phyloP scores from a whole-genome alignment of 78 protist genomes.

The Mastigamoeba balamuthi region DNA sequence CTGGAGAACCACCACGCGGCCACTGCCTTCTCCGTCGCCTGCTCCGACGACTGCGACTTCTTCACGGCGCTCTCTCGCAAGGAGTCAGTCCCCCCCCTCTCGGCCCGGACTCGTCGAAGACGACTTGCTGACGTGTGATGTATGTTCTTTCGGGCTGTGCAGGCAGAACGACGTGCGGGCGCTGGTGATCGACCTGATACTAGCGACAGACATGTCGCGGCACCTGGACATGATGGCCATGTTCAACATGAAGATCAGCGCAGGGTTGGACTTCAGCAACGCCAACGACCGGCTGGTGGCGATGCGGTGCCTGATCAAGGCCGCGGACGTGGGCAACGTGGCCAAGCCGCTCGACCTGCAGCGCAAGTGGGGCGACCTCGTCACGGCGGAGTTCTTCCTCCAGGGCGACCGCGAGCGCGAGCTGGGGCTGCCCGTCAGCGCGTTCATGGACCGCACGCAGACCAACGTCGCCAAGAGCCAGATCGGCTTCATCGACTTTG shows the following conservation, averaged over 20 bases:
- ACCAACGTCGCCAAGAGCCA: constrained; percentile 53
- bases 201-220: constrained; percentile 35
- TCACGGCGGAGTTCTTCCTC: constrained; percentile 25
- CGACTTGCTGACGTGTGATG: too few species aligned
- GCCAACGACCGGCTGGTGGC: constrained; percentile 8
- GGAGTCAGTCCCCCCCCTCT: too few species aligned
- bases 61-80: background rate
- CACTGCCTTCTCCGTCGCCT: constrained; percentile 3
- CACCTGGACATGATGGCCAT: constrained; percentile 18
- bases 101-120: too few species aligned
- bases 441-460: constrained; percentile 52
- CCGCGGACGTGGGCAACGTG: constrained; percentile 29
- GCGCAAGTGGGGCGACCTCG: constrained; percentile 7
- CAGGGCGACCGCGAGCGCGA: constrained; percentile 61
- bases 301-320: constrained; percentile 7
- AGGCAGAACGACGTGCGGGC: constrained; percentile 19
- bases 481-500: constrained; percentile 39
- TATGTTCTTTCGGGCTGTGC: too few species aligned
- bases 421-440: constrained; percentile 30
- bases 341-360: background rate
- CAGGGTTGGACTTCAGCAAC: background rate
- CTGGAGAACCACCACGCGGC: constrained; percentile 31
- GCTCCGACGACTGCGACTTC: background rate
- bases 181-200: background rate
- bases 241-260: constrained; percentile 5